Base-by-base conservation (phyloP, 2,329 filamentous ascomycete species). In the Hypoxylon sp. region DNA sequence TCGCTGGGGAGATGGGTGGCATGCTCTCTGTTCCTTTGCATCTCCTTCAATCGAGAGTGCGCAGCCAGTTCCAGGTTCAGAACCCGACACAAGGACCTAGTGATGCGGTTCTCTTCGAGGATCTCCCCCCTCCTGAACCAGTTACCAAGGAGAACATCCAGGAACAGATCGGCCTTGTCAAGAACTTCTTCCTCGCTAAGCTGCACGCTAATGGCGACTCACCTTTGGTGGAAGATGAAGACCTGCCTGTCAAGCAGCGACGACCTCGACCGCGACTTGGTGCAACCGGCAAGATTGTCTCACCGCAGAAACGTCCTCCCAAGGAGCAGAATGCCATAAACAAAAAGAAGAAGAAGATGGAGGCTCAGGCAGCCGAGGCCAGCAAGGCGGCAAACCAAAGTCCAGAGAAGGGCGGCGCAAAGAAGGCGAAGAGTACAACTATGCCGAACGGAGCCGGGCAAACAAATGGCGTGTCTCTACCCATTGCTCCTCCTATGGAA, bases 11-110 rank as follows among this genome's bases (percentile, higher is more conserved):
- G 76, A 91, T 98, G 76, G 94, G 94, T 16, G 90, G 95, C 30
- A 91, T 91, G 70, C 87, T 98, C 65, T 94, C 92, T 55, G 96
- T 99, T 33, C 96, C 96, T 22, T 85, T 99, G 62, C 96, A 99
- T 80, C 87, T 99, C 18, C 87, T 99, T 26, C 96, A 98, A 76
- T 93, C 93, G 71, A 89, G 95, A 72, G 93, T 99, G 73, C 90
- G 93, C 75, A 95, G 85, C 74, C 91, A 92, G 61, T 94, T 93
- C 78, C 91, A 96, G 78, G 87, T 91, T 71, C 92, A 96, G 76
- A 87, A 84, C 60, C 81, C 85, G 74, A 84, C 86, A n/a, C 84
- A 88, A 58, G 83, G 87, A 72, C 79, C 87, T 71, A 83, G 85
- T 61, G 82, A 83, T 24, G 83, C 84, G 20, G 81, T 89, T 71